These are phyloP conservation scores for Butyriboletus loyo DNA, from an alignment of 768 basidiomycete genomes.

Conservation along the genomic window DNA sequence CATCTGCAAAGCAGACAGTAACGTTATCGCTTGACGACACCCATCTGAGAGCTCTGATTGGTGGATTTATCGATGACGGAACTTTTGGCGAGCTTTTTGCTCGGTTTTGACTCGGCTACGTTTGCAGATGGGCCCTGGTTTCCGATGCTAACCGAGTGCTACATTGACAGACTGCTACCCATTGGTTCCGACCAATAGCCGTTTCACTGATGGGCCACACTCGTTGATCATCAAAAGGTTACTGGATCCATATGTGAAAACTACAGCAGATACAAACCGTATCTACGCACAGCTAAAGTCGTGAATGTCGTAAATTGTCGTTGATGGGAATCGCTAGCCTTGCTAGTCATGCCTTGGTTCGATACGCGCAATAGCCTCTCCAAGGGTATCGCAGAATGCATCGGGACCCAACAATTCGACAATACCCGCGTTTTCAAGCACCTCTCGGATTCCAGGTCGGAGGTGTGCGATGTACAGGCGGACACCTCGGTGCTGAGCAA, in stretches of 20 bases:
- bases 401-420: constrained; percentile 41
- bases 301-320: not conserved
- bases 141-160: no score
- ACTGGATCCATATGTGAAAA: not conserved
- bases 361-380: constrained; percentile 40
- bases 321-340: not conserved
- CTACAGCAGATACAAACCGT: not conserved
- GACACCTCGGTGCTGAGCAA: constrained; percentile 41
- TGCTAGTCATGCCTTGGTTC: constrained; percentile 21
- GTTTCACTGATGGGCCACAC: no score
- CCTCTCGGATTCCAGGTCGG: constrained; percentile 32
- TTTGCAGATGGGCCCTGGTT: no score
- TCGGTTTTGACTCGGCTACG: no score
- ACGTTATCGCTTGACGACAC: no score
- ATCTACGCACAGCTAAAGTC: not conserved
- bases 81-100: no score
- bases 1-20: no score
- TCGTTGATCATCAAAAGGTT: not conserved
- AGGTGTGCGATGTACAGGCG: constrained; percentile 46
- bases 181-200: no score
- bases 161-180: no score
- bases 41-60: no score
- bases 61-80: no score
- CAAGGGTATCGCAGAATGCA: constrained; percentile 43
- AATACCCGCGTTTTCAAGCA: constrained; percentile 46